These are phyloP conservation scores for Eurotiales sp. DNA, from an alignment of 2,329 filamentous ascomycete genomes.

Conservation along the genomic window DNA sequence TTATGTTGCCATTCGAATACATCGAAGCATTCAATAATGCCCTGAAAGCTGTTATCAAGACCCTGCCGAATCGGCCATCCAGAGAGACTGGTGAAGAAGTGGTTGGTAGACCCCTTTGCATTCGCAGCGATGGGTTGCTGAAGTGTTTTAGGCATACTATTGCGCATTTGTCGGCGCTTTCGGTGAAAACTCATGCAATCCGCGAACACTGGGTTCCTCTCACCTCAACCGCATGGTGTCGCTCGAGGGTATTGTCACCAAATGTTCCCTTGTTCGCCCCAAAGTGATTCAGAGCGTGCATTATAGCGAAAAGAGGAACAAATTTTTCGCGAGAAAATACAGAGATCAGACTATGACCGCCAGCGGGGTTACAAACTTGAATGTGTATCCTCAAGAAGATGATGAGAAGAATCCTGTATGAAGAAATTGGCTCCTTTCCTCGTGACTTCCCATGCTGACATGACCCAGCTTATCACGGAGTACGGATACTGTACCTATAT, in stretches of 20 bases:
- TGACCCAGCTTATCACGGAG: slow-evolving; percentile 69
- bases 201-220: slow-evolving; percentile 80
- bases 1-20: slow-evolving; percentile 85
- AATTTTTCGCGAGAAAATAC: slow-evolving; percentile 87
- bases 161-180: slow-evolving; percentile 97
- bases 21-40: slow-evolving; percentile 84
- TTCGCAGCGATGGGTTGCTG: background rate
- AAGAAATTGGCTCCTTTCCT: background rate
- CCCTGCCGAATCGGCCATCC: slow-evolving; percentile 69
- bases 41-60: slow-evolving; percentile 81
- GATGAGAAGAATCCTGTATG: slow-evolving; percentile 78
- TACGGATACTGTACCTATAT: slow-evolving; percentile 95
- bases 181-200: slow-evolving; percentile 90
- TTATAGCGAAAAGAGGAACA: slow-evolving; percentile 81
- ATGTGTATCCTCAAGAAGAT: slow-evolving; percentile 91
- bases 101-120: slow-evolving; percentile 37
- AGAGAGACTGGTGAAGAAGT: slow-evolving; percentile 74
- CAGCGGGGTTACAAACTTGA: slow-evolving; percentile 80
- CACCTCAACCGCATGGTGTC: slow-evolving; percentile 97
- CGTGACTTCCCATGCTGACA: slow-evolving; percentile 2
- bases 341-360: slow-evolving; percentile 94
- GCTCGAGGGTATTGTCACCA: slow-evolving; percentile 93
- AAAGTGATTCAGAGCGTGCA: slow-evolving; percentile 99
- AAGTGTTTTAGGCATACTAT: slow-evolving; percentile 61
- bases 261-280: slow-evolving; percentile 89